Percentiles rank a stretch among this genome's conserved stretches.
phyloP scores from a whole-genome alignment of 179 eudicot genomes.

The Beta lomatogona region DNA sequence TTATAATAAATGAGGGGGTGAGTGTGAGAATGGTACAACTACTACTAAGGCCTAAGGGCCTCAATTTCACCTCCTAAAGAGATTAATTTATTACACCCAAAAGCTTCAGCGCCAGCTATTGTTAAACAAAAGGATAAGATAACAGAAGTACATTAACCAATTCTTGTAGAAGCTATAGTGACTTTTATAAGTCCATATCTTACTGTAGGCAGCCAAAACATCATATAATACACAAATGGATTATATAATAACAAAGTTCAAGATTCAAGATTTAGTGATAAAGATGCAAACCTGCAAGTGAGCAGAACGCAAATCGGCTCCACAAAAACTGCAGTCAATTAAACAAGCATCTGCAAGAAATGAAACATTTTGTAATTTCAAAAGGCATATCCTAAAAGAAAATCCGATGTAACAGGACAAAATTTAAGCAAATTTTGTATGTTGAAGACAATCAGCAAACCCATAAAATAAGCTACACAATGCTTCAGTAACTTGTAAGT shows the following conservation, averaged over 20 bases:
- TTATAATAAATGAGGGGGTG: background rate
- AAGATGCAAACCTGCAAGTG: conserved; percentile 71
- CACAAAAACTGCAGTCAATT: conserved; percentile 87
- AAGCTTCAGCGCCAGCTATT: background rate
- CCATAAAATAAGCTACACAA: background rate
- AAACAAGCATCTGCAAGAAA: conserved; percentile 85
- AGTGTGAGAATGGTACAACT: background rate
- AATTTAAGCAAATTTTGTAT: background rate
- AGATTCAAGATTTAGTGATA: background rate
- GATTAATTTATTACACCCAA: too few species aligned
- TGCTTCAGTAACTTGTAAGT: background rate
- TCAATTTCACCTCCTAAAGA: background rate
- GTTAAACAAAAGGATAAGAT: background rate
- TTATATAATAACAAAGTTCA: background rate
- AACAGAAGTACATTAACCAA: background rate
- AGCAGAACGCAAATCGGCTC: conserved; percentile 90
- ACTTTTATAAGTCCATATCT: background rate
- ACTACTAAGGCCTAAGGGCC: background rate
- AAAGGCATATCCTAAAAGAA: conserved; percentile 7
- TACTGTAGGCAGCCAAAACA: background rate
- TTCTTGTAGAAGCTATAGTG: background rate
- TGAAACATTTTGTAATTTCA: conserved; percentile 8
- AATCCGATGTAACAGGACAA: background rate
- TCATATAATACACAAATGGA: background rate
- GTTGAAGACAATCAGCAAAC: too few species aligned